These are phyloP conservation scores for Cymbidium sinense DNA, from an alignment of 106 monocot species.

Conservation along the genomic window DNA sequence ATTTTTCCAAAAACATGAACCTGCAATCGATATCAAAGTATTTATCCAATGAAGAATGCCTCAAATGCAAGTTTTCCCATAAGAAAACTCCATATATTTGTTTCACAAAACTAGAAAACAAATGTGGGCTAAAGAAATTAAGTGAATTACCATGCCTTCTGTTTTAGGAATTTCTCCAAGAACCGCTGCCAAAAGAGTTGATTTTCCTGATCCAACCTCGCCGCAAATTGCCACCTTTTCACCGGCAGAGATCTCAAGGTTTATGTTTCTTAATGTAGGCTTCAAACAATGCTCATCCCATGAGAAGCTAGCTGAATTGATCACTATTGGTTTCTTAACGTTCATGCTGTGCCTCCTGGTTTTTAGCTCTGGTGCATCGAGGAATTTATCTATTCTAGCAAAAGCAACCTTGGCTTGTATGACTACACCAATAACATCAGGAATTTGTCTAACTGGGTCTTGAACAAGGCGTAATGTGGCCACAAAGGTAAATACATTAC, in stretches of 20 bases:
- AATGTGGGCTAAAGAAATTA: not conserved
- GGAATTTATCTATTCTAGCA: slow-evolving; percentile 56
- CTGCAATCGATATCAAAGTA: slow-evolving; percentile 25
- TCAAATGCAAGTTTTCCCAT: not conserved
- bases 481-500: slow-evolving; percentile 94
- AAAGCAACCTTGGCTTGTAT: slow-evolving; percentile 96
- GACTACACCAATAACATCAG: slow-evolving; percentile 80
- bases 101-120: not conserved
- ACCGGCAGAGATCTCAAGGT: slow-evolving; percentile 40
- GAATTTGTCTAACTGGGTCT: slow-evolving; percentile 74
- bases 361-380: slow-evolving; percentile 71
- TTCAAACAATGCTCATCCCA: slow-evolving; percentile 57
- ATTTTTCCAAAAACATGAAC: slow-evolving; percentile 68
- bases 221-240: slow-evolving; percentile 95
- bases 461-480: slow-evolving; percentile 93
- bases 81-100: not conserved
- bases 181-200: slow-evolving; percentile 79
- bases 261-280: slow-evolving; percentile 52
- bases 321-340: slow-evolving; percentile 21
- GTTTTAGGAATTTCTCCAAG: slow-evolving; percentile 78
- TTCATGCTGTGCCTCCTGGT: slow-evolving; percentile 6
- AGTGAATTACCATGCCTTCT: slow-evolving; percentile 47
- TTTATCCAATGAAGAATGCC: not conserved
- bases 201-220: slow-evolving; percentile 98
- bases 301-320: slow-evolving; percentile 65